Evolutionary conservation across 2,329 filamentous ascomycete genomes (phyloP).

Genomic region (Thielaviopsis euricoi): DNA sequence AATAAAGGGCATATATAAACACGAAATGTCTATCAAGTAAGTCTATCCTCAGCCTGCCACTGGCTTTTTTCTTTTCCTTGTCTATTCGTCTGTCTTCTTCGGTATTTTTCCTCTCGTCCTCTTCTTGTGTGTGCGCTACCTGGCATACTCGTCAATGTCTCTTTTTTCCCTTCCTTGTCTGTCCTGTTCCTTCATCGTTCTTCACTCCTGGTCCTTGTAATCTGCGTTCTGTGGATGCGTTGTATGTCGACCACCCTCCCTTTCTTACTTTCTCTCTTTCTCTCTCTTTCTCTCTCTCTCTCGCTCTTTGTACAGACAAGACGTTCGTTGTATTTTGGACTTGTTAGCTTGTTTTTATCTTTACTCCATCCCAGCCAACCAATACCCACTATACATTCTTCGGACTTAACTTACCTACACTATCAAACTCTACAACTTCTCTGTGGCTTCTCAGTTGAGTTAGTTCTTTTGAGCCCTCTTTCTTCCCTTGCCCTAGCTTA

Average conservation of each 20-base stretch:
- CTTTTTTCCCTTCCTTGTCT: not conserved
- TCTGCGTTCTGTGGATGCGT: not conserved
- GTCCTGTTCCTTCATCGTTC: not conserved
- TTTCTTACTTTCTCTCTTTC: not conserved
- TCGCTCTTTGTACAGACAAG: not conserved
- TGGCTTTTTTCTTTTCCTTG: not conserved
- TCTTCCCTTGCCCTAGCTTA: not conserved
- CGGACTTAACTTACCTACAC: too few species aligned
- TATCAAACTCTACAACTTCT: not conserved
- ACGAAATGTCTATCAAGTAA: not conserved
- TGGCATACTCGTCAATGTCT: not conserved
- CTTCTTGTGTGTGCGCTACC: not conserved
- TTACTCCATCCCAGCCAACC: too few species aligned
- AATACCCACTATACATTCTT: too few species aligned
- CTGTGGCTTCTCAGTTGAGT: not conserved
- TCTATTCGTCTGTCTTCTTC: not conserved
- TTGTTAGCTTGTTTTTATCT: too few species aligned
- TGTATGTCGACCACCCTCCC: not conserved
- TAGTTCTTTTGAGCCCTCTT: not conserved
- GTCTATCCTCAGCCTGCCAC: not conserved
- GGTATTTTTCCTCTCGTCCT: not conserved
- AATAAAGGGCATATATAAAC: not conserved
- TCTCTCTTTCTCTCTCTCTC: not conserved
- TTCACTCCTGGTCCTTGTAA: not conserved
- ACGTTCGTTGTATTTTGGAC: too few species aligned